phyloP scores from a whole-genome alignment of 176 grass and related monocot species.

The Oryza longistaminata region DNA sequence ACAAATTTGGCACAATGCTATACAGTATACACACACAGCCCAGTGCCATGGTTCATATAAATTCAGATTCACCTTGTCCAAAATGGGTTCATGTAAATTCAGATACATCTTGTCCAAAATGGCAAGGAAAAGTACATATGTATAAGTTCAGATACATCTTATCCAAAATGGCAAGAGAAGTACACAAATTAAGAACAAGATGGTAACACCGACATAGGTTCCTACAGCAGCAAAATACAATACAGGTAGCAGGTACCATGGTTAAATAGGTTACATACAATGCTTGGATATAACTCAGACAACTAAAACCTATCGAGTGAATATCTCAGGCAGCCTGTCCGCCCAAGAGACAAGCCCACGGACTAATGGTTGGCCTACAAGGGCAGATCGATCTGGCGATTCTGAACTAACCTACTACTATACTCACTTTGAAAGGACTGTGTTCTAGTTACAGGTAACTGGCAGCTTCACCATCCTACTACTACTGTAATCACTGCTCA shows the following conservation, averaged over 20 bases:
- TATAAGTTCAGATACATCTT: too few species aligned
- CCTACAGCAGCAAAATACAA: background rate
- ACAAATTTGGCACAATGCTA: too few species aligned
- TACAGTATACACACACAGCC: too few species aligned
- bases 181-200: background rate
- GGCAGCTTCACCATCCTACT: constrained; percentile 46
- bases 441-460: constrained; percentile 2
- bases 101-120: background rate
- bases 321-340: constrained; percentile 33
- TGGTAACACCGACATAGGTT: background rate
- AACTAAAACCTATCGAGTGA: constrained; percentile 28
- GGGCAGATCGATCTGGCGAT: constrained; percentile 39
- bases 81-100: background rate
- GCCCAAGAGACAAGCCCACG: constrained; percentile 19
- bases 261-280: constrained; percentile 30
- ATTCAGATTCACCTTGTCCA: too few species aligned
- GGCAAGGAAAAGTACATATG: background rate
- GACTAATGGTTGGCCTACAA: constrained; percentile 38
- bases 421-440: constrained; percentile 19
- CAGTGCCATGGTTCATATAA: too few species aligned
- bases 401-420: constrained; percentile 31
- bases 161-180: background rate
- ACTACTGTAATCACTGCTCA: background rate
- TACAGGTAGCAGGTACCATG: background rate
- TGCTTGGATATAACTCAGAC: background rate